Conservation (phyloP, 2,329 filamentous ascomycete genomes). For the Chrysosphaeria jannelii region DNA sequence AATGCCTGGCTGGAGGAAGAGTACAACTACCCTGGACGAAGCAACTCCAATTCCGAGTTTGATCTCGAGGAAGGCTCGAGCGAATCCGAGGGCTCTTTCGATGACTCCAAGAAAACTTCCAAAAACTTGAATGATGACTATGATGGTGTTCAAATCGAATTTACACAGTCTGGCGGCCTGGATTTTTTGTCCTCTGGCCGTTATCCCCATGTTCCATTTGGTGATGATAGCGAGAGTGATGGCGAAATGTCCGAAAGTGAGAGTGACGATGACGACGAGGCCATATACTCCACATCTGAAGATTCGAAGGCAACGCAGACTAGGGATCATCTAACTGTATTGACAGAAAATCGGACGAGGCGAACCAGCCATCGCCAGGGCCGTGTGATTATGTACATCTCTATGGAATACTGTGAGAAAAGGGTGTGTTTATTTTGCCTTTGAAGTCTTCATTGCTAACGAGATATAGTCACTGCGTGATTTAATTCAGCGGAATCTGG, state of each 20-base stretch:
- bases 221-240: slow-evolving; percentile 18
- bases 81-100: slow-evolving; percentile 5
- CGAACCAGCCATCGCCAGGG: slow-evolving; percentile 18
- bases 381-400: slow-evolving; percentile 68
- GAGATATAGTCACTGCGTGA: slow-evolving; percentile 44
- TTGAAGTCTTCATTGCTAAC: not conserved
- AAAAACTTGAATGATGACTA: slow-evolving; percentile 5
- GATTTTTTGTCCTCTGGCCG: slow-evolving; percentile 83
- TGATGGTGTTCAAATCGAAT: slow-evolving; percentile 18
- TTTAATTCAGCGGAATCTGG: slow-evolving; percentile 47
- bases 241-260: slow-evolving; percentile 12
- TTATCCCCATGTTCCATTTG: slow-evolving; percentile 50
- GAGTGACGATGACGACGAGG: slow-evolving; percentile 14
- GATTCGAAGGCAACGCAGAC: slow-evolving; percentile 4
- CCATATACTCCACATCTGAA: slow-evolving; percentile 3
- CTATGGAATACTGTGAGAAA: slow-evolving; percentile 97
- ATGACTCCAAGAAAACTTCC: no score
- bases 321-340: slow-evolving; percentile 2
- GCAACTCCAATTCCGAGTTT: no score
- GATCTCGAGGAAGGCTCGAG: slow-evolving; percentile 2
- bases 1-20: slow-evolving; percentile 77
- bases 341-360: slow-evolving; percentile 5
- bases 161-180: slow-evolving; percentile 44
- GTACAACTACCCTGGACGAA: slow-evolving; percentile 16
- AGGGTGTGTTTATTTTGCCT: slow-evolving; percentile 27